A percentile compares a stretch with the other conserved stretches of the same genome.
phyloP scores from a whole-genome alignment of 1,284 basidiomycete genomes.

The Anthracocystis panici-leucophaei region DNA sequence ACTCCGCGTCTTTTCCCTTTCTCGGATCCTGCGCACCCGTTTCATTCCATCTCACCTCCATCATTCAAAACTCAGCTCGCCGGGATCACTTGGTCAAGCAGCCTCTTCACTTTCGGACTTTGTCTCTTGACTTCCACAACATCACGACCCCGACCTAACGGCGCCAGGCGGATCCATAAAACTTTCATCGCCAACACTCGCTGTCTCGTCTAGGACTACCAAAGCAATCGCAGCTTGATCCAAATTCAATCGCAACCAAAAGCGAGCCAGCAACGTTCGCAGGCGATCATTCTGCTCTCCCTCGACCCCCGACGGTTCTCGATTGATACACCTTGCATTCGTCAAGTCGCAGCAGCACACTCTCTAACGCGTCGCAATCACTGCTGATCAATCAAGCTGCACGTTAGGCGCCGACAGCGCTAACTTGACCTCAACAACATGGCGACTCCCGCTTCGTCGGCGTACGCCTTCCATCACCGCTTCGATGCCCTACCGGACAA shows the following conservation, averaged over 20 bases:
- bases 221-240: neutral
- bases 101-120: neutral
- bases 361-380: neutral
- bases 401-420: neutral
- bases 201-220: neutral
- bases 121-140: neutral
- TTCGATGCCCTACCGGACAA: constrained; percentile 32
- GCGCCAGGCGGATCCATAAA: neutral
- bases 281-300: neutral
- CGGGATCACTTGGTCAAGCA: neutral
- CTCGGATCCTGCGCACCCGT: neutral
- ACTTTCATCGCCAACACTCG: neutral
- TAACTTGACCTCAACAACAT: constrained; percentile 11
- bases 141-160: neutral
- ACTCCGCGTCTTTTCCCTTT: neutral
- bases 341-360: neutral
- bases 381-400: neutral
- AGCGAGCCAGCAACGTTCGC: neutral
- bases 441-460: constrained; percentile 38
- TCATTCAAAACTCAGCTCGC: neutral
- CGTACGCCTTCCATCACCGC: constrained; percentile 45
- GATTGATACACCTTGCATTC: neutral
- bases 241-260: neutral
- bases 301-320: neutral
- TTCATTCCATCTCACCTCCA: neutral